Evolutionary conservation across 2,329 filamentous ascomycete genomes (phyloP).

Genomic region (Curvularia sp.): DNA sequence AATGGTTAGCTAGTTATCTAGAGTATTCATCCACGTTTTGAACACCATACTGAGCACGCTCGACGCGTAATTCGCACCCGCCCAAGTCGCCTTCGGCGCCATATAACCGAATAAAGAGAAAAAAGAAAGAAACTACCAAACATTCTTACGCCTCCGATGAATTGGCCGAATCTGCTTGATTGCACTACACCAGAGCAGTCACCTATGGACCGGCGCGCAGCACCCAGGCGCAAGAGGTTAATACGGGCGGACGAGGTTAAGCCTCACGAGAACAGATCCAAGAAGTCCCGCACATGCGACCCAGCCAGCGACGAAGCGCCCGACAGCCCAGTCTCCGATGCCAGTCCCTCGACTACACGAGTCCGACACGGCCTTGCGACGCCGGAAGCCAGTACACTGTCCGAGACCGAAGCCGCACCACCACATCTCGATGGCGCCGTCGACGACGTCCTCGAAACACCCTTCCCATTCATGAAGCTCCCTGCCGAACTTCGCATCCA

Average conservation of each 20-base stretch:
- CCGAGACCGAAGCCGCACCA: conserved; percentile 19
- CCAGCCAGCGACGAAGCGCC: conserved; percentile 4
- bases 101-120: background rate
- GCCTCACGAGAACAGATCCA: background rate
- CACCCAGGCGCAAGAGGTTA: conserved; percentile 2
- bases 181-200: background rate
- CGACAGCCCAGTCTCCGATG: background rate
- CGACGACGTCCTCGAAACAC: background rate
- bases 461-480: conserved; percentile 53
- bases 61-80: conserved; percentile 1
- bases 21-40: background rate
- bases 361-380: conserved; percentile 27
- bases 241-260: conserved; percentile 6
- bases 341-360: conserved; percentile 5
- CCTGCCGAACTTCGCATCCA: conserved; percentile 56
- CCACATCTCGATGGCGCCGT: background rate
- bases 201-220: conserved; percentile 15
- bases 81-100: background rate
- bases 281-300: conserved; percentile 17
- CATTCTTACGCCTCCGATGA: background rate
- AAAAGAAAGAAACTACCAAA: background rate
- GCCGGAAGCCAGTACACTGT: conserved; percentile 28
- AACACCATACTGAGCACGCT: background rate
- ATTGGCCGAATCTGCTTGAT: background rate
- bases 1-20: background rate